phyloP scores from a whole-genome alignment of 2,329 filamentous ascomycete genomes.

The Monascus ruber region DNA sequence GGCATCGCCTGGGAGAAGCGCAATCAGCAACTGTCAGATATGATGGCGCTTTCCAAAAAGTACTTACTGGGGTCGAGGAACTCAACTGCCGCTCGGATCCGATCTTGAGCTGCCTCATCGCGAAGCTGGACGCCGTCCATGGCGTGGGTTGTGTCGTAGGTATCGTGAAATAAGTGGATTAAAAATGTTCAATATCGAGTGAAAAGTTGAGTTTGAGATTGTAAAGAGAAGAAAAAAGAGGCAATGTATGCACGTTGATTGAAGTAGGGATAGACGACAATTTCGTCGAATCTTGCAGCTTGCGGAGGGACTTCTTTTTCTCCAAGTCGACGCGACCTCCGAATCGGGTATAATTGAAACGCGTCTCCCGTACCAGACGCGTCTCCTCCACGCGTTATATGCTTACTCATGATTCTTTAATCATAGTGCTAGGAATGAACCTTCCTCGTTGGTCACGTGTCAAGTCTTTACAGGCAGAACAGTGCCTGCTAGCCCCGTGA shows the following conservation, averaged over 20 bases:
- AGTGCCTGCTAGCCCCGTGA: too few relatives aligned
- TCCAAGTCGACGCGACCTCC: slow-evolving; percentile 11
- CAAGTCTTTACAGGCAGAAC: too few relatives aligned
- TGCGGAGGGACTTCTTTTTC: slow-evolving; percentile 6
- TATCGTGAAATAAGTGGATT: slow-evolving; percentile 2
- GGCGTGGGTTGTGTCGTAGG: slow-evolving; percentile 5
- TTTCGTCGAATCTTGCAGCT: too few relatives aligned
- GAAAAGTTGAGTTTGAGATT: not conserved
- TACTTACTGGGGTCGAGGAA: slow-evolving; percentile 83
- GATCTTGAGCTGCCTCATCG: slow-evolving; percentile 75
- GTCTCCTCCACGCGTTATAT: slow-evolving; percentile 2
- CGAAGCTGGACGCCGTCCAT: slow-evolving; percentile 68
- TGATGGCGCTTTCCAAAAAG: not conserved
- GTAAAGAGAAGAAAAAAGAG: too few relatives aligned
- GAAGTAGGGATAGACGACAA: too few relatives aligned
- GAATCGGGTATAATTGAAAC: slow-evolving; percentile 24
- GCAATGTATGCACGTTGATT: too few relatives aligned
- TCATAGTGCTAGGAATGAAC: too few relatives aligned
- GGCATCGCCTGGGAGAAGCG: slow-evolving; percentile 40
- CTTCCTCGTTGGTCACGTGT: too few relatives aligned
- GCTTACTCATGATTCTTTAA: slow-evolving; percentile 1
- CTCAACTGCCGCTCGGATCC: slow-evolving; percentile 76
- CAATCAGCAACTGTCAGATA: slow-evolving; percentile 6
- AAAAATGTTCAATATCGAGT: not conserved
- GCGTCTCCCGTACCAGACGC: slow-evolving; percentile 9